Base-by-base conservation (phyloP, 2,329 filamentous ascomycete genomes). In the Fusarium lateritium region DNA sequence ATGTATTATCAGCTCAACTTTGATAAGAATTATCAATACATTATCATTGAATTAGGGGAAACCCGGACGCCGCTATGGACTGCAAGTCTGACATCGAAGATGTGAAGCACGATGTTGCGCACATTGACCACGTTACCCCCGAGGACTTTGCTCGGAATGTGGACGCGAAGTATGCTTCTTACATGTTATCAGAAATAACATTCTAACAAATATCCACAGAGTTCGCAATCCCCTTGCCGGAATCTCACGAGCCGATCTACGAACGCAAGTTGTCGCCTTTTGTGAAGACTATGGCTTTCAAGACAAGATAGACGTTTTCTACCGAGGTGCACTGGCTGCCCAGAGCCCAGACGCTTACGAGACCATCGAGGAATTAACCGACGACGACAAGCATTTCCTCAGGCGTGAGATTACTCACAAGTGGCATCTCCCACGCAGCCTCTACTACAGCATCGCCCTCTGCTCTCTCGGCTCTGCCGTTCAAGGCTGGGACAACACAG, bases 401-500 rank as follows among this genome's bases (percentile, higher is more conserved):
- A 40, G 43, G 6, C 68, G 72, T 4, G 76, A 78, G n/a, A 51
- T 66, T 5, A 75, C 71, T 4, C 71, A 77, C 47, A 74, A 71
- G 38, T 78, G 76, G 76, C 74, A 73, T 49, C 62, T 76, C 3
- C 76, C 76, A 0, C 66, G 50, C 10, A 53, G 51, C 7, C 68
- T 78, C 6, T 78, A 77, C 50, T 76, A 67, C 19, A 67, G 67
- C 43, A 75, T 78, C 33, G 72, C 73, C 3, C 57, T 78, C 0
- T 77, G 75, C 28, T 78, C 76, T 7, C 67, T 78, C 2, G 75
- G 75, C 0, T 74, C 76, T 10, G 76, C 76, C 1, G 69, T 78
- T 2, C 76, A 78, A 56, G 82, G 83, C 6, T 85, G 83, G 83
- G 83, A 84, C 58, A 81, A 83, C 52, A 83, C 80, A 6, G 80